phyloP scores from a whole-genome alignment of 2,329 filamentous ascomycete genomes.

The Chaetomiaceae sp. region DNA sequence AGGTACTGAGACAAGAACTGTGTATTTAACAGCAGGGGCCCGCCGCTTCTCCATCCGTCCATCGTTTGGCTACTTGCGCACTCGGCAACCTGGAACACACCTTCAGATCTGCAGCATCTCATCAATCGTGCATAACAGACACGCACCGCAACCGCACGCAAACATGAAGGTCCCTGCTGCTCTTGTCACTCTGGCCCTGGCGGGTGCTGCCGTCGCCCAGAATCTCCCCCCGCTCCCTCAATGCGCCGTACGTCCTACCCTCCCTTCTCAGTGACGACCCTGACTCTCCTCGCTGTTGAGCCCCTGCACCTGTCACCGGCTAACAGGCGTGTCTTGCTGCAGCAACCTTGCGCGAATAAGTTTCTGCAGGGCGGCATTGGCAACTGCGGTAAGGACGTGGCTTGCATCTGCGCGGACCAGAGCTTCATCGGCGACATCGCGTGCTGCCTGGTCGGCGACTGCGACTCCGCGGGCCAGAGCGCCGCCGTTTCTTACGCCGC shows the following conservation, averaged over 20 bases:
- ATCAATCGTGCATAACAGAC: conserved; percentile 11
- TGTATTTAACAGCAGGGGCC: background rate
- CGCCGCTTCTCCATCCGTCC: background rate
- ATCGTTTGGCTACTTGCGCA: too few relatives aligned
- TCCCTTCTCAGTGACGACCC: background rate
- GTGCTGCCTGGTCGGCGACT: conserved; percentile 31
- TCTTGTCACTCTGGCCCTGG: conserved; percentile 44
- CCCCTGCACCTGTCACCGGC: background rate
- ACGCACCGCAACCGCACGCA: conserved; percentile 6
- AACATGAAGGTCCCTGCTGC: conserved; percentile 39
- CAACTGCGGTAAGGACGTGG: conserved; percentile 30
- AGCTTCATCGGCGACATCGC: conserved; percentile 36
- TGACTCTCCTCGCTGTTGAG: too few relatives aligned
- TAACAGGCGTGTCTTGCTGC: conserved; percentile 8
- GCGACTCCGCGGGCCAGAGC: conserved; percentile 26
- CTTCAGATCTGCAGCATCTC: too few relatives aligned
- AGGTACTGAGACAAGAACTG: too few relatives aligned
- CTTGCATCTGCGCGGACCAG: conserved; percentile 38
- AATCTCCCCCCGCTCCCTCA: conserved; percentile 38
- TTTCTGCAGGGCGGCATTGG: conserved; percentile 29
- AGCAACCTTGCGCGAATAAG: conserved; percentile 29
- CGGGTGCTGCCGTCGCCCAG: conserved; percentile 48
- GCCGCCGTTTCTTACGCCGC: conserved; percentile 29
- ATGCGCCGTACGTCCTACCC: conserved; percentile 52
- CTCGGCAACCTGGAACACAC: conserved; percentile 13